Percentiles rank a stretch among this genome's conserved stretches.
Conservation (phyloP, 176 grass and related monocot species). For the Rhynchospora breviuscula region DNA sequence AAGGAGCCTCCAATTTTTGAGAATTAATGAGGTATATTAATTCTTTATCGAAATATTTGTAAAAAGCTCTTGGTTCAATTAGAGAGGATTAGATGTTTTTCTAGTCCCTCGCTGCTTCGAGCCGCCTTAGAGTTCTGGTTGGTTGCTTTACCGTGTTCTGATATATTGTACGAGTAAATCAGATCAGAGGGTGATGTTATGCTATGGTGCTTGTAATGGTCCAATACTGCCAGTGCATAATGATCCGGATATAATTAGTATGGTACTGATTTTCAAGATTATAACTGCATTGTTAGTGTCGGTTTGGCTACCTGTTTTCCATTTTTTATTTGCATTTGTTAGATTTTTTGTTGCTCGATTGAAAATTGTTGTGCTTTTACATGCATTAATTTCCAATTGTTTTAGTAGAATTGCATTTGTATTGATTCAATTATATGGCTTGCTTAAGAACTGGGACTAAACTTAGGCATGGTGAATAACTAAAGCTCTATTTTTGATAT, state of each 20-base stretch:
- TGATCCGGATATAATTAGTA: no score
- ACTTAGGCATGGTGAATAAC: background rate
- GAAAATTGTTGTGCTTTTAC: no score
- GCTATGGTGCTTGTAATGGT: background rate
- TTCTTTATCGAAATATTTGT: background rate
- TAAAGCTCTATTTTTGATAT: background rate
- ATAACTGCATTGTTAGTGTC: no score
- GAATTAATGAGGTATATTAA: constrained; percentile 72
- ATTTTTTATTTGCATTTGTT: no score
- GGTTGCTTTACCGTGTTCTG: background rate
- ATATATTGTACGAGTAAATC: background rate
- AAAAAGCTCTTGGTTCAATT: background rate
- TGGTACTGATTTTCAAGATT: no score
- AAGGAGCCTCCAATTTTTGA: constrained; percentile 54
- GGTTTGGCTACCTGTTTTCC: no score
- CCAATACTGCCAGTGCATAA: background rate
- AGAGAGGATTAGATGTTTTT: background rate
- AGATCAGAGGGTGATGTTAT: background rate
- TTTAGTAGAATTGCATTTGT: no score
- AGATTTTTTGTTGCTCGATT: no score
- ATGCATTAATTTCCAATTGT: no score
- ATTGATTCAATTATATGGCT: no score
- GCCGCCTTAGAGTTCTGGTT: background rate
- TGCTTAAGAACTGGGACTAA: background rate
- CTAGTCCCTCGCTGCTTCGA: background rate